A percentile compares a stretch with the other conserved stretches of the same genome.
phyloP scores from a whole-genome alignment of 228 moss, liverwort and hornwort genomes.

The Sphagnum magellanicum region DNA sequence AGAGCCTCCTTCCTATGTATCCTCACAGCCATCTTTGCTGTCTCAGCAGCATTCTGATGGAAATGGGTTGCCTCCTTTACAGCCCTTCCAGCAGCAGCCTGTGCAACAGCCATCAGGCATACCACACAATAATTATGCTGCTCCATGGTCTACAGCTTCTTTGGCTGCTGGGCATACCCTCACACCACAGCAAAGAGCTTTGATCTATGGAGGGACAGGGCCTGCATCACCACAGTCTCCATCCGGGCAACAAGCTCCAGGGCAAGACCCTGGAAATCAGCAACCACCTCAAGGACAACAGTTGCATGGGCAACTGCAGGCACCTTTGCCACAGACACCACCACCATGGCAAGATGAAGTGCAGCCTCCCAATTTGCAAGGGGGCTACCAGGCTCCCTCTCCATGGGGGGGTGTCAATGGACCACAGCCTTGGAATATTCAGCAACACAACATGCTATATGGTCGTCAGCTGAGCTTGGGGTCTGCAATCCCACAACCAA shows the following conservation, averaged over 20 bases:
- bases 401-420: constrained; percentile 8
- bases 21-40: background rate
- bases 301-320: constrained; percentile 15
- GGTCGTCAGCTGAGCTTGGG: constrained; percentile 16
- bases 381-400: constrained; percentile 14
- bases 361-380: constrained; percentile 18
- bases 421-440: constrained; percentile 16
- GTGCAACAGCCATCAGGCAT: constrained; percentile 15
- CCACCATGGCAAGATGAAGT: constrained; percentile 40
- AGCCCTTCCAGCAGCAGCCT: constrained; percentile 3
- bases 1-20: constrained; percentile 7
- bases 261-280: constrained; percentile 7
- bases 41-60: background rate
- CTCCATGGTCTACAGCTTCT: constrained; percentile 25
- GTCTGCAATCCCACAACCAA: constrained; percentile 38
- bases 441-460: constrained; percentile 38
- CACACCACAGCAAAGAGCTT: constrained; percentile 12
- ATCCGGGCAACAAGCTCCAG: constrained; percentile 17
- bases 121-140: constrained; percentile 22
- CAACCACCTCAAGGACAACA: constrained; percentile 33
- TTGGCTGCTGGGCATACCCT: constrained; percentile 3
- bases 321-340: constrained; percentile 17
- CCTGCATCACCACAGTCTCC: constrained; percentile 6
- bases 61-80: constrained; percentile 7
- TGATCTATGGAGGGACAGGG: constrained; percentile 18